Base-by-base conservation (phyloP, 805 yeast species). In the Diddensiella caesifluorescens region DNA sequence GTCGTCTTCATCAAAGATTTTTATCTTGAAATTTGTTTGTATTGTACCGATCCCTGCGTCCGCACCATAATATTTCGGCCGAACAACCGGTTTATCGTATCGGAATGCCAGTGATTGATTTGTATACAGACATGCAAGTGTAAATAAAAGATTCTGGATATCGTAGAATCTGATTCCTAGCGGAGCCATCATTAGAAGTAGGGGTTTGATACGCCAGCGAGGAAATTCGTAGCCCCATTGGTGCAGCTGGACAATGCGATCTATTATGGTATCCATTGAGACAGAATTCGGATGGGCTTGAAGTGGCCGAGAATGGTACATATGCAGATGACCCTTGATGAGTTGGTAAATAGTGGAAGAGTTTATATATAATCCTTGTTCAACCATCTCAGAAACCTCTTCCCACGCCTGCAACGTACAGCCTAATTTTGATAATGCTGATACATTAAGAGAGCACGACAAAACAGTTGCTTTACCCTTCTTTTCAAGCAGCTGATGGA, bases 381-480 rank as follows among this genome's bases (percentile, higher is more conserved):
- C n/a, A n/a, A n/a, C n/a, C n/a, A n/a, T n/a, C n/a, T 30, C 34
- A 30, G 9, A 9, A 9, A 30, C 7, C n/a, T 19, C n/a, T 9
- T 19, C 7, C 34, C 34, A 30, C 10, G 15, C n/a, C 9, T 13
- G 7, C n/a, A 7, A 15, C 13, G 26, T 12, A 22, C 12, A 20
- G 18, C 33, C 39, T n/a, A 22, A 9, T 18, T 12, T 13, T 6
- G 39, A 34, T 13, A 35, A 22, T 5, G 39, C n/a, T 9, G 39
- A 35, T 6, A 35, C 15, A 19, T 23, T 22, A n/a, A 35, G 12
- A 9, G 31, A 20, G 35, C 39, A 35, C 18, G 39, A 35, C 9
- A 22, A 10, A 6, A n/a, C 13, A n/a, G 15, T 35, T 21, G 23
- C 21, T 10, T 5, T 22, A 7, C 32, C 32, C 13, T 18, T 22